Evolutionary conservation across 2,329 filamentous ascomycete species (phyloP).

Genomic region (Hymenoscyphus fructigenus): DNA sequence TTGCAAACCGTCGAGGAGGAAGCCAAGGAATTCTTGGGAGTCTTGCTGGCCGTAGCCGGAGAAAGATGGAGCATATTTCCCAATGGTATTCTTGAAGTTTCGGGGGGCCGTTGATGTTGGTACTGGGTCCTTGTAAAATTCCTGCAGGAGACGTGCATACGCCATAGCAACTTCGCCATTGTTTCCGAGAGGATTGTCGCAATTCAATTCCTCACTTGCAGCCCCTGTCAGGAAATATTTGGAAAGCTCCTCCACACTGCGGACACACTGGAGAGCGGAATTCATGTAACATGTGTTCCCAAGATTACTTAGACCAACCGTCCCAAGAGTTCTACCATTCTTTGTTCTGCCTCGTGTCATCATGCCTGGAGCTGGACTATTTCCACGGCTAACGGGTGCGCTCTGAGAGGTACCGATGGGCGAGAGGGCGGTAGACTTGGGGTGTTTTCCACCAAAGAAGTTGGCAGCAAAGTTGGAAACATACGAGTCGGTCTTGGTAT

Average conservation of each 20-base stretch:
- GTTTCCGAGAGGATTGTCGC: conserved; percentile 80
- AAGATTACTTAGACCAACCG: conserved; percentile 82
- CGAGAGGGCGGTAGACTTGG: conserved; percentile 27
- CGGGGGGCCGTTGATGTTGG: conserved; percentile 72
- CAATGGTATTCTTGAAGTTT: conserved; percentile 79
- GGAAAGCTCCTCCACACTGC: conserved; percentile 89
- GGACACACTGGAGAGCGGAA: conserved; percentile 90
- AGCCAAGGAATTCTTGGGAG: conserved; percentile 94
- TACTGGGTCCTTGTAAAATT: conserved; percentile 72
- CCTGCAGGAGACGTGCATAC: conserved; percentile 73
- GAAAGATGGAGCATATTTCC: conserved; percentile 79
- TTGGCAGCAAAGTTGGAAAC: conserved; percentile 52
- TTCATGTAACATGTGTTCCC: conserved; percentile 99
- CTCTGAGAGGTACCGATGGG: conserved; percentile 25
- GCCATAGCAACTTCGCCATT: conserved; percentile 82
- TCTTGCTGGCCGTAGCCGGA: conserved; percentile 96
- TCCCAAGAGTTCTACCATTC: conserved; percentile 69
- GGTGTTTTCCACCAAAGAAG: conserved; percentile 35
- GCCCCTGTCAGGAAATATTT: conserved; percentile 81
- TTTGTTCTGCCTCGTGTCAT: conserved; percentile 71
- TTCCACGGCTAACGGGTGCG: conserved; percentile 62
- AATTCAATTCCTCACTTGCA: conserved; percentile 80
- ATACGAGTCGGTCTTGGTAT: conserved; percentile 54
- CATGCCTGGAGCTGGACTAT: conserved; percentile 61
- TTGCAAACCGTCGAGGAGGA: conserved; percentile 89